These are phyloP conservation scores for Phaeodactylum tricornutum DNA, from an alignment of 108 stramenopile species.

Conservation along the genomic window DNA sequence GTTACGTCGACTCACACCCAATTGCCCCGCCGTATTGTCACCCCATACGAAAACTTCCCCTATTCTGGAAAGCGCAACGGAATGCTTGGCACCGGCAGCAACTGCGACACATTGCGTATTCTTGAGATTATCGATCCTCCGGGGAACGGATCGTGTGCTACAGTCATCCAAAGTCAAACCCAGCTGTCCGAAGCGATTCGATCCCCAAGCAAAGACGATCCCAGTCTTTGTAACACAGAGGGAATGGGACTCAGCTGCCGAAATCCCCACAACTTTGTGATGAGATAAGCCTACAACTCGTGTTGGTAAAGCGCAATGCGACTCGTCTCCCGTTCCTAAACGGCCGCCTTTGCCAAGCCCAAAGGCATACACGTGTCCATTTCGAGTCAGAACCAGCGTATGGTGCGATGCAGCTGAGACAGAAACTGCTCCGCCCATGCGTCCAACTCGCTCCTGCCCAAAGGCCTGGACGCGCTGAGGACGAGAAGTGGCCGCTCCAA, in stretches of 20 bases:
- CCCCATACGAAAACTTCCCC: conserved; percentile 85
- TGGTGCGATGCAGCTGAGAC: conserved; percentile 72
- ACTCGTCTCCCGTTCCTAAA: conserved; percentile 56
- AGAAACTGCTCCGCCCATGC: conserved; percentile 47
- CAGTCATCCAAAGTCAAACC: conserved; percentile 16
- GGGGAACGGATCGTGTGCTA: conserved; percentile 39
- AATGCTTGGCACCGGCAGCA: conserved; percentile 71
- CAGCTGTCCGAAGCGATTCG: conserved; percentile 77
- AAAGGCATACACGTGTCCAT: conserved; percentile 65
- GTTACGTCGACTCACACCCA: conserved; percentile 32
- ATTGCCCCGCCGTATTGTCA: conserved; percentile 63
- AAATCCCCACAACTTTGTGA: conserved; percentile 44
- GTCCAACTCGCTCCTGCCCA: conserved; percentile 24
- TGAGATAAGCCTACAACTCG: conserved; percentile 51
- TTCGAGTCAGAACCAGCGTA: conserved; percentile 50
- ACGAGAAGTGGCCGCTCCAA: conserved; percentile 12
- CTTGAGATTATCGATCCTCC: conserved; percentile 62
- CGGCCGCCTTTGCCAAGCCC: conserved; percentile 75
- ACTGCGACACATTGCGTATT: conserved; percentile 45
- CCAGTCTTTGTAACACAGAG: conserved; percentile 57
- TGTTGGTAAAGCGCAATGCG: conserved; percentile 49
- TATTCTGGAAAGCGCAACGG: conserved; percentile 51
- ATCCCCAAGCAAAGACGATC: conserved; percentile 62
- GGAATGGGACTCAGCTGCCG: conserved; percentile 81
- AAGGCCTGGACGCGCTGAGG: conserved; percentile 46